phyloP scores from a whole-genome alignment of 495 filamentous ascomycete species.

The Penicillium verhagenii region DNA sequence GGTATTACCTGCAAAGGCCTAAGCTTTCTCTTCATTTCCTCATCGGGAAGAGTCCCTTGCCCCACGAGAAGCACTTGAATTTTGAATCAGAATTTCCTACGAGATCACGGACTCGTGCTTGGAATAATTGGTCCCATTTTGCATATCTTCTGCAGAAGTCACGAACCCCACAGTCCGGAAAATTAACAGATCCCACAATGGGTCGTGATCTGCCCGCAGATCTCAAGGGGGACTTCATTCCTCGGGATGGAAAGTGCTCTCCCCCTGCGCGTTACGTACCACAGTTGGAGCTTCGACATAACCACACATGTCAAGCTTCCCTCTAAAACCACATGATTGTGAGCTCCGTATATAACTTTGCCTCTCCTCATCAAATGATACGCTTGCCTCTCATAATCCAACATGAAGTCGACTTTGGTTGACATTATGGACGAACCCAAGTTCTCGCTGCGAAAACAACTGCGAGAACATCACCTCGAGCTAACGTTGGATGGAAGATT shows the following conservation, averaged over 20 bases:
- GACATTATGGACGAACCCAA: conserved; percentile 16
- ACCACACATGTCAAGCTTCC: neutral
- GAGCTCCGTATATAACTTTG: neutral
- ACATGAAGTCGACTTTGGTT: conserved; percentile 14
- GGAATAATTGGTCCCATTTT: too few relatives aligned
- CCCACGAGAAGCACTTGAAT: too few relatives aligned
- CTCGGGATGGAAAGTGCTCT: neutral
- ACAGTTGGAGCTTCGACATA: neutral
- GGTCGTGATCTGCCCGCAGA: neutral
- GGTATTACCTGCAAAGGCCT: neutral
- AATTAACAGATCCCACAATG: neutral
- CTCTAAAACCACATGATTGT: neutral
- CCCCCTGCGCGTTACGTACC: neutral
- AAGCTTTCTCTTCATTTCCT: too few relatives aligned
- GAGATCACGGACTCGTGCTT: too few relatives aligned
- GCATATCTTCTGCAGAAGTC: neutral
- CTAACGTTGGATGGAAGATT: conserved; percentile 35
- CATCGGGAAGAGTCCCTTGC: neutral
- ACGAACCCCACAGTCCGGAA: neutral
- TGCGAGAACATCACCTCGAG: conserved; percentile 27
- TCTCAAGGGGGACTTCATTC: conserved; percentile 7
- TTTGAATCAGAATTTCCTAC: too few relatives aligned
- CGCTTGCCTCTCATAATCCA: neutral
- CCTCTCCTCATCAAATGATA: neutral
- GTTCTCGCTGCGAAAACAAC: conserved; percentile 11